phyloP scores from a whole-genome alignment of 2,329 filamentous ascomycete species.

The Xylariaceae sp. region DNA sequence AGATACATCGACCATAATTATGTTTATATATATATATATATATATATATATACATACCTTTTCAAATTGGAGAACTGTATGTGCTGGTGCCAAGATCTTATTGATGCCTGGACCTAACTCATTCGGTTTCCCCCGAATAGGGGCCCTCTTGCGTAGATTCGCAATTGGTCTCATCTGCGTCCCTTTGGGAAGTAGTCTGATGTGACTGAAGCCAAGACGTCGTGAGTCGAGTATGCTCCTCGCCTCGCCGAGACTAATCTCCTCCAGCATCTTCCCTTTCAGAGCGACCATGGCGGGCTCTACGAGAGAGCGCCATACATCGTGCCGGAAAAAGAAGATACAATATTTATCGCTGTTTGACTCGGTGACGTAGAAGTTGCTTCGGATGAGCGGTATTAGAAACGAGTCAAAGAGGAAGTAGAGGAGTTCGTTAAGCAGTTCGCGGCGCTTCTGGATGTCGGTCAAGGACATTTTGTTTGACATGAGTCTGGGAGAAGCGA shows the following conservation, averaged over 20 bases:
- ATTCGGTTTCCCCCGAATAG: constrained; percentile 40
- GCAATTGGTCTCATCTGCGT: constrained; percentile 74
- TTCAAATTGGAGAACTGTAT: constrained; percentile 73
- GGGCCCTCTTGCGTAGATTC: constrained; percentile 67
- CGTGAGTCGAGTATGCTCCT: constrained; percentile 54
- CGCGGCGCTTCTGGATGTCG: constrained; percentile 68
- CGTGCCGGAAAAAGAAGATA: constrained; percentile 91
- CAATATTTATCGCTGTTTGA: constrained; percentile 73
- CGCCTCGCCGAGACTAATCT: constrained; percentile 56
- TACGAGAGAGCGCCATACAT: constrained; percentile 75
- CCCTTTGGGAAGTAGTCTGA: constrained; percentile 79
- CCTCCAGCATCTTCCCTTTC: constrained; percentile 71
- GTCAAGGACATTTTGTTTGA: constrained; percentile 58
- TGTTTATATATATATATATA: too few relatives aligned
- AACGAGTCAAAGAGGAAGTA: constrained; percentile 94
- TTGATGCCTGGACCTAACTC: constrained; percentile 40
- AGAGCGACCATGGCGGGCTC: constrained; percentile 65
- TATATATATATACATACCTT: constrained; percentile 43
- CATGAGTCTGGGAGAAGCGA: constrained; percentile 49
- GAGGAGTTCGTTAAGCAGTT: constrained; percentile 77
- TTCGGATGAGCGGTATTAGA: constrained; percentile 76
- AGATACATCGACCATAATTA: constrained; percentile 1
- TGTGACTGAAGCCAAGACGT: constrained; percentile 66
- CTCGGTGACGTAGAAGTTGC: constrained; percentile 93
- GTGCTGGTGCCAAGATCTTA: constrained; percentile 62